Base-by-base conservation (phyloP, 345 rosid species). In the Lepidium africanum region DNA sequence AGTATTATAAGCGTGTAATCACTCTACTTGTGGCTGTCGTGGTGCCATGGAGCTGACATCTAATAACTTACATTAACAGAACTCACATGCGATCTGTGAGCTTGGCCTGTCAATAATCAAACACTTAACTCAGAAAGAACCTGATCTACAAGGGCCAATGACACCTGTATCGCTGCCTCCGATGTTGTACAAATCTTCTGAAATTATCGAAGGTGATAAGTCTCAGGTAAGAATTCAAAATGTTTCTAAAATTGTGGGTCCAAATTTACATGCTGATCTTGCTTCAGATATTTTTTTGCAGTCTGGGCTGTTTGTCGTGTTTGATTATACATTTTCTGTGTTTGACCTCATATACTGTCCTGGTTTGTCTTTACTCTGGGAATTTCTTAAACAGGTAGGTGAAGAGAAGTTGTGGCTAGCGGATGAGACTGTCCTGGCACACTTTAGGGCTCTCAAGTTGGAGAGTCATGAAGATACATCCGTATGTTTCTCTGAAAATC, bases 81-180 rank as follows among this genome's bases (percentile, higher is more conserved):
- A 84, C 69, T 89, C 96, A 16, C 85, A 86, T 75, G 97, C 96
- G 67, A 80, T 94, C 59, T 85, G 87, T 81, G 99, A 87, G 72
- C 89, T 94, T 68, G 99, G 98, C 72, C 75, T 93, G 76, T 80
- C 85, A 42, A 79, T 88, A 41, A 76, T 71, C 74, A 86, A 84
- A 80, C 81, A 70, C 75, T 76, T 91, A 50, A 73, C 75, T 69
- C 80, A 51, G 63, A 83, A 79, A 78, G 91, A 80, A 46, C 75
- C 68, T 16, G 81, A 74, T 63, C 43, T 80, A 9, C 81, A 82
- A 76, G 84, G 54, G 67, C 60, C 41, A 70, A 45, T 52, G 48
- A 71, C 72, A 27, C 43, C 81, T 50, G 78, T 81, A 74, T 74
- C 86, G 62, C 79, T 94, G 78, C 99, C 97, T 46, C 49, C 82